Evolutionary conservation across 1,284 basidiomycete species (phyloP).

Genomic region (Rhizopogon parksii): DNA sequence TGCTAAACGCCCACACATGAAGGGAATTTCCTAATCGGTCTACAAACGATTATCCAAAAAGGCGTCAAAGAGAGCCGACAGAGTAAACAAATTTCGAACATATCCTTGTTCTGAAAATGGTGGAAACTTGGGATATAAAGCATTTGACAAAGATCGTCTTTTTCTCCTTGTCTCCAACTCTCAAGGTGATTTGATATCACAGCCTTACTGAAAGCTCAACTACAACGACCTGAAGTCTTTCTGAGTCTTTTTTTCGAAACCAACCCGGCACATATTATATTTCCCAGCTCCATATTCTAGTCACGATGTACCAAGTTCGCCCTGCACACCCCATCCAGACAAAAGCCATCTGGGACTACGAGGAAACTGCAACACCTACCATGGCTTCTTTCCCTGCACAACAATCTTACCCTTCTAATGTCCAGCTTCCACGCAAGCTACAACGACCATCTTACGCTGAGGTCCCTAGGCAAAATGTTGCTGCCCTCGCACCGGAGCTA

Average conservation of each 20-base stretch:
- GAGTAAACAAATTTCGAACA: constrained; percentile 17
- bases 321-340: constrained; percentile 30
- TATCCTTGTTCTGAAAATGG: constrained; percentile 30
- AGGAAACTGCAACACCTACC: constrained; percentile 21
- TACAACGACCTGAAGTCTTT: constrained; percentile 12
- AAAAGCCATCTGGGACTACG: constrained; percentile 30
- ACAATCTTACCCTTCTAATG: constrained; percentile 28
- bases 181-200: constrained; percentile 13
- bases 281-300: constrained; percentile 9
- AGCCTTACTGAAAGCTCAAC: not conserved
- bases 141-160: constrained; percentile 1
- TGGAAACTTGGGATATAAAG: constrained; percentile 22
- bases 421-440: constrained; percentile 55
- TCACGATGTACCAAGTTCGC: constrained; percentile 29
- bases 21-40: constrained; percentile 23
- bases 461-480: constrained; percentile 44
- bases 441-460: constrained; percentile 47
- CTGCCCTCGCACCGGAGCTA: constrained; percentile 50
- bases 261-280: constrained; percentile 8
- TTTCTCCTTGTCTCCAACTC: constrained; percentile 13
- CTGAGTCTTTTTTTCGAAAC: constrained; percentile 3
- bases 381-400: constrained; percentile 23
- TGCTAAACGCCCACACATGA: not conserved
- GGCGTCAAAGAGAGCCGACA: constrained; percentile 19
- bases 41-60: constrained; percentile 32